Evolutionary conservation across 2,329 filamentous ascomycete species (phyloP).

Genomic region (Pseudocercospora crystallina): DNA sequence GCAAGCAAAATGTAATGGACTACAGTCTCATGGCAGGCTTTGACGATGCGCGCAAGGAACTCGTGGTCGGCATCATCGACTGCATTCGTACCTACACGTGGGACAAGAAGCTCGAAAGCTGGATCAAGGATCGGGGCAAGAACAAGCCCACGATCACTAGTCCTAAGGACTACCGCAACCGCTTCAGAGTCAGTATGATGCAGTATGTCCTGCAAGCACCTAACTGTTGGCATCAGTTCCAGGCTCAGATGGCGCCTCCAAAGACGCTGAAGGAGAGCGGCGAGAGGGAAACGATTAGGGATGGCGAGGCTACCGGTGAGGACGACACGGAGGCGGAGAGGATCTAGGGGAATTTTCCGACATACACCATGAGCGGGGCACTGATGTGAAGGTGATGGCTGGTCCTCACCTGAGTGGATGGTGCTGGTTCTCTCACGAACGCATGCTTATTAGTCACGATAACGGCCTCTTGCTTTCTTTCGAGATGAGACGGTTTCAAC

Average conservation of each 20-base stretch:
- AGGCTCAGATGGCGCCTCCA: conserved; percentile 34
- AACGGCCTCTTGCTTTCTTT: no score
- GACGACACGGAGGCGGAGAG: no score
- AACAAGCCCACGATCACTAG: conserved; percentile 91
- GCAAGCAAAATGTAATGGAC: conserved; percentile 97
- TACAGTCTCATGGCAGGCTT: conserved; percentile 98
- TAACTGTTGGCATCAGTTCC: conserved; percentile 74
- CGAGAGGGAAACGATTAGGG: no score
- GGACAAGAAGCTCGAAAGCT: conserved; percentile 99
- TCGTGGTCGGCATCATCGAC: conserved; percentile 97
- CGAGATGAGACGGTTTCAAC: no score
- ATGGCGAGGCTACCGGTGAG: no score
- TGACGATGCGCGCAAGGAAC: conserved; percentile 82
- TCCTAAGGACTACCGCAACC: conserved; percentile 94
- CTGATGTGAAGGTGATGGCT: no score
- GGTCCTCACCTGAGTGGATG: no score
- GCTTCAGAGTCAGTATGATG: conserved; percentile 95
- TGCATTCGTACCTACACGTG: conserved; percentile 98
- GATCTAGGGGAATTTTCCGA: no score
- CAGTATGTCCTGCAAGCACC: conserved; percentile 76
- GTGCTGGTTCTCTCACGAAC: no score
- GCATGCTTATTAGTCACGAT: no score
- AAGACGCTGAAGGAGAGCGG: conserved; percentile 31
- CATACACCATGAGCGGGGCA: no score
- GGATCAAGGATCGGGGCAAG: conserved; percentile 96